Evolutionary conservation across 2,329 filamentous ascomycete genomes (phyloP).

Genomic region (Alternaria postmessia): DNA sequence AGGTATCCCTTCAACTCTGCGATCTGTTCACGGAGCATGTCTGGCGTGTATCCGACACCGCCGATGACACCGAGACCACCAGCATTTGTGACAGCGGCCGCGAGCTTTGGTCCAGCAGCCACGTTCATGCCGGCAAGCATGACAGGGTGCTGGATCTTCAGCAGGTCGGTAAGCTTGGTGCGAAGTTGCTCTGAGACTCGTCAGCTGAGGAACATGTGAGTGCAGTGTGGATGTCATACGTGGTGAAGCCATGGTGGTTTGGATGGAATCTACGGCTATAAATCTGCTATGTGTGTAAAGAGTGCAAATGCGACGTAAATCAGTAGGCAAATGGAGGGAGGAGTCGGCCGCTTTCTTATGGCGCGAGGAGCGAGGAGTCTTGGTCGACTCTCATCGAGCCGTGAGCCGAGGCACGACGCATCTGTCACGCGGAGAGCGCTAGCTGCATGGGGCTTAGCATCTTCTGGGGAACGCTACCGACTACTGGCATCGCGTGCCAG

Average conservation of each 20-base stretch:
- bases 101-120: slow-evolving; percentile 93
- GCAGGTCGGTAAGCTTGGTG: slow-evolving; percentile 91
- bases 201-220: slow-evolving; percentile 34
- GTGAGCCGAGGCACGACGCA: slow-evolving; percentile 37
- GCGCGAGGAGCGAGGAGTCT: slow-evolving; percentile 31
- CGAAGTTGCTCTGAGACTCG: slow-evolving; percentile 77
- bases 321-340: slow-evolving; percentile 11
- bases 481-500: neutral
- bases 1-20: slow-evolving; percentile 90
- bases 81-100: slow-evolving; percentile 95
- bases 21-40: slow-evolving; percentile 96
- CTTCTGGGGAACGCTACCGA: slow-evolving; percentile 20
- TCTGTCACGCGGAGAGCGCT: slow-evolving; percentile 21
- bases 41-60: slow-evolving; percentile 93
- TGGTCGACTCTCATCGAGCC: slow-evolving; percentile 27
- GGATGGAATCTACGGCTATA: slow-evolving; percentile 6
- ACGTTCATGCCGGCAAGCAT: slow-evolving; percentile 99
- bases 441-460: slow-evolving; percentile 15
- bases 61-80: slow-evolving; percentile 96
- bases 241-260: slow-evolving; percentile 74
- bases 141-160: slow-evolving; percentile 97
- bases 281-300: neutral
- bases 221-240: slow-evolving; percentile 64
- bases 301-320: slow-evolving; percentile 1
- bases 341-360: slow-evolving; percentile 27